A percentile compares a stretch with the other conserved stretches of the same genome.
phyloP scores from a whole-genome alignment of 2,329 filamentous ascomycete genomes.

The Paramyrothecium roridum region DNA sequence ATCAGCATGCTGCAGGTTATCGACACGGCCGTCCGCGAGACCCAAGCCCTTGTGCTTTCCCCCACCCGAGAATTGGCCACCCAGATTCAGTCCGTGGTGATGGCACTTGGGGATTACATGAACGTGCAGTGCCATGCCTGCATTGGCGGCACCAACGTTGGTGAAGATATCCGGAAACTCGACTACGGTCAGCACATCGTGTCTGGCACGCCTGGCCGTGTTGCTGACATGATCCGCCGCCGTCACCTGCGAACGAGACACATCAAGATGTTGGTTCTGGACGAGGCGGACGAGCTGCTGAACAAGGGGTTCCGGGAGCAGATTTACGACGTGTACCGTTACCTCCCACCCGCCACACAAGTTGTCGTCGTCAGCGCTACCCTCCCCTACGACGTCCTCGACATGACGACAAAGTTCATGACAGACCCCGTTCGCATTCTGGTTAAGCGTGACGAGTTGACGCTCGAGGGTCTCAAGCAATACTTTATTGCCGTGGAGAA shows the following conservation, averaged over 20 bases:
- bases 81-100: conserved; percentile 97
- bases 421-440: conserved; percentile 94
- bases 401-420: conserved; percentile 99
- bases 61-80: conserved; percentile 95
- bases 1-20: conserved; percentile 96
- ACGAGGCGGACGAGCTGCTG: conserved; percentile 63
- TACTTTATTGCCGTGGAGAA: conserved; percentile 99
- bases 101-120: conserved; percentile 99
- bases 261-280: conserved; percentile 63
- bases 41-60: conserved; percentile 91
- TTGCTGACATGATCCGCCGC: conserved; percentile 64
- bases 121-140: conserved; percentile 98
- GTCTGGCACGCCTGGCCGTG: conserved; percentile 93
- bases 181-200: conserved; percentile 98
- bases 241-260: conserved; percentile 55
- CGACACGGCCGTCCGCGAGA: conserved; percentile 87
- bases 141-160: conserved; percentile 96
- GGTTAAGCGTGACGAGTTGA: conserved; percentile 98
- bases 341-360: conserved; percentile 92
- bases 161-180: conserved; percentile 95
- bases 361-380: conserved; percentile 98
- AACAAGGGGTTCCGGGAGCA: conserved; percentile 97
- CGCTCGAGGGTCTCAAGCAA: conserved; percentile 94
- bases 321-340: conserved; percentile 98
- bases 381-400: conserved; percentile 93